phyloP scores from a whole-genome alignment of 208 protist genomes.

The Trypanosoma mega region DNA sequence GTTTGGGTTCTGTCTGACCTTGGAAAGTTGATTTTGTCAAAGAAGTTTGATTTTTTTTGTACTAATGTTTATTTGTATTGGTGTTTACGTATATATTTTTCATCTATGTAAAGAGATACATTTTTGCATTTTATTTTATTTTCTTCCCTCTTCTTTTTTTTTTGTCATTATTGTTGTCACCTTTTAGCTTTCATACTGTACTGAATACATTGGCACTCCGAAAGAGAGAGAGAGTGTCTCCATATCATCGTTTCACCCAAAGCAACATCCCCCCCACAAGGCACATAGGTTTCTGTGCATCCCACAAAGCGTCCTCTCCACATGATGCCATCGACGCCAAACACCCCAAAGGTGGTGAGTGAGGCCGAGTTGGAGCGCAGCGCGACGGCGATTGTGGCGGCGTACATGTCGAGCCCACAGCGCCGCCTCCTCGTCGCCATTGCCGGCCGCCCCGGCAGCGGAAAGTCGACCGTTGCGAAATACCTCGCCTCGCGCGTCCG shows the following conservation, averaged over 20 bases:
- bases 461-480: constrained; percentile 59
- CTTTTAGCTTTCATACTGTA: constrained; percentile 5
- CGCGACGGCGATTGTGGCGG: constrained; percentile 14
- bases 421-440: constrained; percentile 66
- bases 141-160: constrained; percentile 7
- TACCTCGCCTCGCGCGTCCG: constrained; percentile 45
- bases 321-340: neutral
- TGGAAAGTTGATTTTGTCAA: too few species aligned
- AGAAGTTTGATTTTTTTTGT: too few species aligned
- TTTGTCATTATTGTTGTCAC: constrained; percentile 10
- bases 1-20: too few species aligned
- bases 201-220: neutral
- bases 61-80: constrained; percentile 9
- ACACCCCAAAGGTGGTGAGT: constrained; percentile 8
- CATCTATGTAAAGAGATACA: neutral
- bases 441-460: constrained; percentile 70
- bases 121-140: constrained; percentile 19
- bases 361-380: constrained; percentile 18
- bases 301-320: neutral
- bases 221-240: too few species aligned
- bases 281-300: neutral
- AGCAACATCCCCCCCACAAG: too few species aligned
- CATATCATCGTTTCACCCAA: too few species aligned
- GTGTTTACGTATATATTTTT: constrained; percentile 15
- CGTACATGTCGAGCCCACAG: constrained; percentile 17